A percentile compares a stretch with the other conserved stretches of the same genome.
phyloP scores from a whole-genome alignment of 331 rosid genomes.

The Malus hybrid region DNA sequence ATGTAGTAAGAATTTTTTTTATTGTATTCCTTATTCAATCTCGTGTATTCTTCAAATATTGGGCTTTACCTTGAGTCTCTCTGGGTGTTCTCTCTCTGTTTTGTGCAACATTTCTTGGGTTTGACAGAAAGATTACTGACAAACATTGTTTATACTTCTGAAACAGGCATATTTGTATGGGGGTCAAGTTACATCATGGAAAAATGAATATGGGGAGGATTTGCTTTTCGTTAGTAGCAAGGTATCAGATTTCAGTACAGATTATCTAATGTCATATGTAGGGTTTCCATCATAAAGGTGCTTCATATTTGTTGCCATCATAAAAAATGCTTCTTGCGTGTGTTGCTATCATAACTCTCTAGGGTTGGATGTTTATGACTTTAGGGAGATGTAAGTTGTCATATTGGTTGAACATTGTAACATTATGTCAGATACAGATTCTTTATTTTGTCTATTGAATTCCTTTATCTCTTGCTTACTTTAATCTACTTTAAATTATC shows the following conservation, averaged over 20 bases:
- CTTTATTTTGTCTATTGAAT: not conserved
- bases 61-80: not conserved
- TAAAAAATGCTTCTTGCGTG: no score
- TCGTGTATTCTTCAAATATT: not conserved
- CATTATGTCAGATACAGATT: not conserved
- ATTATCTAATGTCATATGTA: not conserved
- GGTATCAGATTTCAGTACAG: slow-evolving; percentile 23
- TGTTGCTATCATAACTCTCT: not conserved
- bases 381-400: not conserved
- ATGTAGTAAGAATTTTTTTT: not conserved
- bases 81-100: not conserved
- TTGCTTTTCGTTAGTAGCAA: slow-evolving; percentile 77
- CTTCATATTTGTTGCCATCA: not conserved
- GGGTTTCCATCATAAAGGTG: not conserved
- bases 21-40: not conserved
- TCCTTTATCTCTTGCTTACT: not conserved
- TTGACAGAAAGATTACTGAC: not conserved
- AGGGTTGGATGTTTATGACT: not conserved
- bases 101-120: not conserved
- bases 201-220: slow-evolving; percentile 72
- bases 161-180: slow-evolving; percentile 48
- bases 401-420: no score
- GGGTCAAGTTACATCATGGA: slow-evolving; percentile 86
- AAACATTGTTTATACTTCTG: not conserved
- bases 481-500: not conserved